A percentile compares a stretch with the other conserved stretches of the same genome.
phyloP scores from a whole-genome alignment of 225 moss, liverwort and hornwort species.

The Climacium dendroides region DNA sequence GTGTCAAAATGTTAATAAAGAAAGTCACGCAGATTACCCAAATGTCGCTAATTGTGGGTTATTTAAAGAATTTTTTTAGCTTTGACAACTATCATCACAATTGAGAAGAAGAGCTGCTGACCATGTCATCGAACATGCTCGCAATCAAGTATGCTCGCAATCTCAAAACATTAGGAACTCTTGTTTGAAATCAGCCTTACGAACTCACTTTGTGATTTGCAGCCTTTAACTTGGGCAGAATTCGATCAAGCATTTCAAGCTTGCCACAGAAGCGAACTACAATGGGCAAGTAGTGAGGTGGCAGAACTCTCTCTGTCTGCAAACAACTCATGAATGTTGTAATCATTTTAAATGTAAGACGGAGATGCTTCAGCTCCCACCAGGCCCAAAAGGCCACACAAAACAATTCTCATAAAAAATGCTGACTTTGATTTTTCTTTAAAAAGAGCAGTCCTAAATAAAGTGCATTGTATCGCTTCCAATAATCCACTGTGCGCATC shows the following conservation, averaged over 20 bases:
- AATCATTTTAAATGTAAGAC: background rate
- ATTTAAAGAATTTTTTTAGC: background rate
- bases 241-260: slow-evolving; percentile 97
- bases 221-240: slow-evolving; percentile 89
- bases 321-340: background rate
- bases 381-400: background rate
- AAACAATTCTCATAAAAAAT: background rate
- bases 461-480: background rate
- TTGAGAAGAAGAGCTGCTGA: background rate
- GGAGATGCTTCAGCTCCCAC: background rate
- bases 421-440: background rate
- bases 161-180: background rate
- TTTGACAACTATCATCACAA: background rate
- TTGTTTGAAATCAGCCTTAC: background rate
- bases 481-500: background rate
- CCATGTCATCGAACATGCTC: background rate
- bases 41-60: background rate
- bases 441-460: background rate
- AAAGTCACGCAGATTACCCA: background rate
- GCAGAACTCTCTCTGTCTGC: slow-evolving; percentile 79
- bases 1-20: background rate
- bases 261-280: slow-evolving; percentile 93
- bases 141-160: background rate
- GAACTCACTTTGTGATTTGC: slow-evolving; percentile 86
- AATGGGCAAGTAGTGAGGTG: slow-evolving; percentile 85